Percentiles rank a stretch among this genome's conserved stretches.
Conservation (phyloP, 2,329 filamentous ascomycete genomes). For the Aschersonia sp. region DNA sequence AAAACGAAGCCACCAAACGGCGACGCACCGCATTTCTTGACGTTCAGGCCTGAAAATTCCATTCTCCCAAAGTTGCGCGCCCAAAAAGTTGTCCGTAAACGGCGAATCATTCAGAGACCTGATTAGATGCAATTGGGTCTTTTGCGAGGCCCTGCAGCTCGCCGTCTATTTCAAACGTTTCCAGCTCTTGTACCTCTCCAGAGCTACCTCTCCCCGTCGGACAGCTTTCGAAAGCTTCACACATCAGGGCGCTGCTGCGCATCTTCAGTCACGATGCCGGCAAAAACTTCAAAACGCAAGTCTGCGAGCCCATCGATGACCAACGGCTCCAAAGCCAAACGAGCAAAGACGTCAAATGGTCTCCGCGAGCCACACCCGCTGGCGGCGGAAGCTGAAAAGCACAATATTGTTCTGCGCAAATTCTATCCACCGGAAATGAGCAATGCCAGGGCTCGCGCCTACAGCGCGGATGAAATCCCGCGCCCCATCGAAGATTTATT, state of each 20-base stretch:
- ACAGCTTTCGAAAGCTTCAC: not conserved
- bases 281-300: conserved; percentile 14
- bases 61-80: no score
- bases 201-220: not conserved
- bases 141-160: no score
- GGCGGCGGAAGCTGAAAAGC: conserved; percentile 27
- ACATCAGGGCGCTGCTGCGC: not conserved
- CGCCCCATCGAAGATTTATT: conserved; percentile 59
- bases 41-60: no score
- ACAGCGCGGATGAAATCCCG: conserved; percentile 52
- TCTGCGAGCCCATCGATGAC: conserved; percentile 7
- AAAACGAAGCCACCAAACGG: no score
- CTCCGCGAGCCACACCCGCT: conserved; percentile 31
- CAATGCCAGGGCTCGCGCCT: conserved; percentile 61
- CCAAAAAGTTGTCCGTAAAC: no score
- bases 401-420: conserved; percentile 53
- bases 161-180: not conserved
- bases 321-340: conserved; percentile 15
- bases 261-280: conserved; percentile 13
- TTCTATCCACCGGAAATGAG: conserved; percentile 83
- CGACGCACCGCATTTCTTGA: not conserved
- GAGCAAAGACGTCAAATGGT: conserved; percentile 16
- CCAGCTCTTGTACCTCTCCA: not conserved
- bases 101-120: no score
- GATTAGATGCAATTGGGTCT: no score